A percentile compares a stretch with the other conserved stretches of the same genome.
These are phyloP conservation scores for Leishmania braziliensis DNA, from an alignment of 208 protist species.

Conservation along the genomic window DNA sequence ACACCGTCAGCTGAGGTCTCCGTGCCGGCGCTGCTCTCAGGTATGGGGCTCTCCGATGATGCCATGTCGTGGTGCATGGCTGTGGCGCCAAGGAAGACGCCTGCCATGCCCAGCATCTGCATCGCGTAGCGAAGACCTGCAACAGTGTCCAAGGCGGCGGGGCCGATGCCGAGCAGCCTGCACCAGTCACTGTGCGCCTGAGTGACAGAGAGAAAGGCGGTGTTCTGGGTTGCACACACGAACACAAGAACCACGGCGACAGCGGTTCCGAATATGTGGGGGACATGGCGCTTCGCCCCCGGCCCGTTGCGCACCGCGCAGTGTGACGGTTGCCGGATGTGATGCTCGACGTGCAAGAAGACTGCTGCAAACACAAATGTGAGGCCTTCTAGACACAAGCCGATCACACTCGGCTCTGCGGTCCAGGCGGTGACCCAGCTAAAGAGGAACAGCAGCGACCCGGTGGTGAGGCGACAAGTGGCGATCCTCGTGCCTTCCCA, in stretches of 20 bases:
- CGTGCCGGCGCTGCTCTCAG: neutral
- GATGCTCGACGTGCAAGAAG: conserved; percentile 2
- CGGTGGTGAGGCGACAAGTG: neutral
- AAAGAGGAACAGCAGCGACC: conserved; percentile 9
- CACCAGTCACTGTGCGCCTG: conserved; percentile 5
- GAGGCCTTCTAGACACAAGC: conserved; percentile 24
- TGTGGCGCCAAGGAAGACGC: conserved; percentile 7
- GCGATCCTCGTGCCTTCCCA: neutral
- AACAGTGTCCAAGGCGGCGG: conserved; percentile 4
- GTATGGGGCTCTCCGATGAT: neutral
- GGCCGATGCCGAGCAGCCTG: conserved; percentile 13
- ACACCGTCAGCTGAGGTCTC: neutral
- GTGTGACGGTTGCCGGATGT: neutral
- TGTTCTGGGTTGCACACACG: conserved; percentile 17
- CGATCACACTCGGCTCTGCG: conserved; percentile 16
- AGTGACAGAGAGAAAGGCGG: neutral
- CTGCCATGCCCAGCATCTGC: conserved; percentile 26
- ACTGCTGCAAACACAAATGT: conserved; percentile 14
- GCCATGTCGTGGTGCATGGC: neutral
- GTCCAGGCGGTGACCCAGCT: conserved; percentile 22
- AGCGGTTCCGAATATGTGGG: conserved; percentile 3
- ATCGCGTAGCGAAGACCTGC: conserved; percentile 6
- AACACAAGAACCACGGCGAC: conserved; percentile 1
- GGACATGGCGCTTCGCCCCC: neutral
- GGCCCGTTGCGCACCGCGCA: too few species aligned